Percentiles rank a stretch among this genome's conserved stretches.
phyloP scores from a whole-genome alignment of 345 rosid genomes.

The Populus nigra region DNA sequence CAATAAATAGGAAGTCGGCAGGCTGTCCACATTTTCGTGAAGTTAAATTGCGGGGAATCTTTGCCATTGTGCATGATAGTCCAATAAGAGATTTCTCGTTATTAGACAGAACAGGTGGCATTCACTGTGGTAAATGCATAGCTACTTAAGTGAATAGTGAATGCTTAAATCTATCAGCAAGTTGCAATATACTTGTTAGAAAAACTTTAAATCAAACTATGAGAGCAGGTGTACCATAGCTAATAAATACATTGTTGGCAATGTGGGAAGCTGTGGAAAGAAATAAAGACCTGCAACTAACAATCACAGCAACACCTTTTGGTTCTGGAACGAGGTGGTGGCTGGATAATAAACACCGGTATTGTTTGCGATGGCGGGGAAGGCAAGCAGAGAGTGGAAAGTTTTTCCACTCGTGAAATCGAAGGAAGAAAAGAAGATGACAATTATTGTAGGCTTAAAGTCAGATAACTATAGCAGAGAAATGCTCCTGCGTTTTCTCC shows the following conservation, averaged over 20 bases:
- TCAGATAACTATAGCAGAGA: slow-evolving; percentile 34
- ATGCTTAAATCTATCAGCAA: neutral
- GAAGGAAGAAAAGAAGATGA: slow-evolving; percentile 25
- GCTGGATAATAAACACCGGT: neutral
- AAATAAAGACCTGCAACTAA: neutral
- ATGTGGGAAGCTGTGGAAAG: neutral
- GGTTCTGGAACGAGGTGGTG: slow-evolving; percentile 21
- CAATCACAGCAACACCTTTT: neutral
- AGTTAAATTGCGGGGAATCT: neutral
- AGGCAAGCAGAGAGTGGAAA: slow-evolving; percentile 5
- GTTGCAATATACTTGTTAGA: no score
- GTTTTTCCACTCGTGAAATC: slow-evolving; percentile 10
- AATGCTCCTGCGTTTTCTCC: slow-evolving; percentile 27
- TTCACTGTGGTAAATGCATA: no score
- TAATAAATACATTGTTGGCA: slow-evolving; percentile 1
- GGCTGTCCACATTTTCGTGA: neutral
- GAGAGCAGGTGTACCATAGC: neutral
- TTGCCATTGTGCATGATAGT: neutral
- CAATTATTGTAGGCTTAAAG: slow-evolving; percentile 34
- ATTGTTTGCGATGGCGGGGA: slow-evolving; percentile 21
- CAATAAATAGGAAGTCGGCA: neutral
- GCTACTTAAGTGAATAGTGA: no score
- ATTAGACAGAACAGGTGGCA: no score
- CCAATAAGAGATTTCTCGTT: no score
- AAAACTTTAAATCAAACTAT: neutral